A percentile compares a stretch with the other conserved stretches of the same genome.
Conservation (phyloP, 2,329 filamentous ascomycete genomes). For the Talaromyces sp. region DNA sequence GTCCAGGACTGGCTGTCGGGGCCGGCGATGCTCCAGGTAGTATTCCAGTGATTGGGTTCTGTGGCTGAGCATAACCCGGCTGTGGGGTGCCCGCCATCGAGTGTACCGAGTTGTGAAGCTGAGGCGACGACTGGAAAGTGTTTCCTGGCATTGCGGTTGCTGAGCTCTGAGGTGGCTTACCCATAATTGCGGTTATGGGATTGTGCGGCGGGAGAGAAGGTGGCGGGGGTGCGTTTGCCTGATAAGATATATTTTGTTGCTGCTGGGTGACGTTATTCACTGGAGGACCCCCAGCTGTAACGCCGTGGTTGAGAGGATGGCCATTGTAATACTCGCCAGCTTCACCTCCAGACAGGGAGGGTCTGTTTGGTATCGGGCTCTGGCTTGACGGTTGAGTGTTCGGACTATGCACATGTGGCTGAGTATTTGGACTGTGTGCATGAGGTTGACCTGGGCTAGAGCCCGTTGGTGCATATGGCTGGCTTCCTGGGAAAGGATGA, state of each 20-base stretch:
- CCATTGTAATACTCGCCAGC: constrained; percentile 5
- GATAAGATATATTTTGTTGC: neutral
- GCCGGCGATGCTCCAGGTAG: neutral
- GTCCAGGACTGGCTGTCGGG: neutral
- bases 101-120: neutral
- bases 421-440: neutral
- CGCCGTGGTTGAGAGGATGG: neutral
- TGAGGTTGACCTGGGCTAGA: constrained; percentile 1
- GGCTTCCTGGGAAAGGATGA: neutral
- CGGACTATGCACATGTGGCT: neutral
- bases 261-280: neutral
- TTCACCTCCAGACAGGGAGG: neutral
- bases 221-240: neutral
- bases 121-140: neutral
- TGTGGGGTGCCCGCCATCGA: neutral
- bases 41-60: neutral
- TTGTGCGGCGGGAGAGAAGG: constrained; percentile 2
- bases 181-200: neutral
- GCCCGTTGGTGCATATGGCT: neutral
- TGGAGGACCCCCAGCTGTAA: neutral
- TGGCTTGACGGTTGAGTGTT: neutral
- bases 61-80: neutral
- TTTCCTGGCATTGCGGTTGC: neutral
- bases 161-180: neutral
- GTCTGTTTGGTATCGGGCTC: neutral